These are phyloP conservation scores for Acer campestre DNA, from an alignment of 345 rosid genomes.

Conservation along the genomic window DNA sequence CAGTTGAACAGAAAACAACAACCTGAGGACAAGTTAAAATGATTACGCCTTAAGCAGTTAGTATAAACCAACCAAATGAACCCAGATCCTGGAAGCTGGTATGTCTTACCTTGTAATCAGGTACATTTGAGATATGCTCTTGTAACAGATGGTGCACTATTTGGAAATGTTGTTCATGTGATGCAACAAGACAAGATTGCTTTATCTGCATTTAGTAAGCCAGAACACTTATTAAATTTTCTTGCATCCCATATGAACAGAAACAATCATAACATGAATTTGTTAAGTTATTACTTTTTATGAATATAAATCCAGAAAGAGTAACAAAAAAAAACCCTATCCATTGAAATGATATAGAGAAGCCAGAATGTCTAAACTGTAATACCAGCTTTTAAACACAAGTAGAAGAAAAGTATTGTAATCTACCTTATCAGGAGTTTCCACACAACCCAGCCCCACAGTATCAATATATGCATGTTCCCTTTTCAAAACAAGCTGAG, in stretches of 20 bases:
- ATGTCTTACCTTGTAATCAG: conserved; percentile 75
- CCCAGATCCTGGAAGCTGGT: conserved; percentile 10
- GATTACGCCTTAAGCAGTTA: conserved; percentile 20
- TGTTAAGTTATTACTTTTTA: background rate
- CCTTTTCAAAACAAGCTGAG: conserved; percentile 89
- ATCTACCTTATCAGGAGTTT: conserved; percentile 80
- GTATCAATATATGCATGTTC: conserved; percentile 81
- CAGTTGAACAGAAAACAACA: conserved; percentile 89
- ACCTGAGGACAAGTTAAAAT: conserved; percentile 49
- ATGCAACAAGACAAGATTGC: conserved; percentile 70
- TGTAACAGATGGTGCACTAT: conserved; percentile 66
- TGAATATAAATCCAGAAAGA: background rate
- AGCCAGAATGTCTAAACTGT: conserved; percentile 2
- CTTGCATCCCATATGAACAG: conserved; percentile 11
- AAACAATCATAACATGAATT: conserved; percentile 16
- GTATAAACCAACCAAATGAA: background rate
- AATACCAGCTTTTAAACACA: conserved; percentile 2
- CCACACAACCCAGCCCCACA: conserved; percentile 70
- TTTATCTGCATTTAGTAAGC: conserved; percentile 53
- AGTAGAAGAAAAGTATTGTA: background rate
- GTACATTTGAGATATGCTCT: conserved; percentile 55
- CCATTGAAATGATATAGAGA: background rate
- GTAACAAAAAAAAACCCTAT: background rate
- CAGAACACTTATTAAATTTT: conserved; percentile 4
- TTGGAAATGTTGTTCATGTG: conserved; percentile 79